phyloP scores from a whole-genome alignment of 257 asterid genomes.

The Cinchona pubescens region DNA sequence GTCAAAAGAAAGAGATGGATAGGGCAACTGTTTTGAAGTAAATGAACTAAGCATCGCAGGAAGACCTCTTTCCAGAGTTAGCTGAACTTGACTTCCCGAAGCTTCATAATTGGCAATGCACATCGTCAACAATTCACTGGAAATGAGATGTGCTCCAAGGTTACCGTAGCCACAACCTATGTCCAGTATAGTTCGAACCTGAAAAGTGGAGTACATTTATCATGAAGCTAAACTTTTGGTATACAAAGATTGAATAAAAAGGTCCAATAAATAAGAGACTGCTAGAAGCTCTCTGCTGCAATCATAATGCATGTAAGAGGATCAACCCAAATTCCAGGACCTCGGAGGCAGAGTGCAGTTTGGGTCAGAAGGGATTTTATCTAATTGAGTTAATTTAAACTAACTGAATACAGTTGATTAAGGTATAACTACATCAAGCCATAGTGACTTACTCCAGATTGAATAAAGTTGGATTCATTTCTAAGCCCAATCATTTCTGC shows the following conservation, averaged over 20 bases:
- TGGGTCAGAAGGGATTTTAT: not conserved
- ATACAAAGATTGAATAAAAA: not conserved
- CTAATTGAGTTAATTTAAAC: not conserved
- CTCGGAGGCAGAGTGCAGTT: not conserved
- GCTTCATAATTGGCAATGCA: conserved; percentile 92
- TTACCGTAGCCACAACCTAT: conserved; percentile 98
- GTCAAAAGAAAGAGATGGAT: conserved; percentile 91
- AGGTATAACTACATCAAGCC: not conserved
- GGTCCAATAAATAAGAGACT: not conserved
- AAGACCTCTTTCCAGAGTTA: conserved; percentile 96
- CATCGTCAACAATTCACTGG: conserved; percentile 74
- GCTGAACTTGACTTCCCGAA: conserved; percentile 98
- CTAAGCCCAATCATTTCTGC: conserved; percentile 94
- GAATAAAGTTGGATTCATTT: conserved; percentile 74
- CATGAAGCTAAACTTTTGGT: not conserved
- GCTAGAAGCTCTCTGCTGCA: not conserved
- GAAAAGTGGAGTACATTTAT: conserved; percentile 29
- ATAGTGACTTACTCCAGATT: conserved; percentile 77
- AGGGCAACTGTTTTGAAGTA: conserved; percentile 82
- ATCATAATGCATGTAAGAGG: not conserved
- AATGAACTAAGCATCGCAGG: conserved; percentile 97
- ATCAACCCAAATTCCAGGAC: not conserved
- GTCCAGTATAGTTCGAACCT: conserved; percentile 86
- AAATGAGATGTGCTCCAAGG: conserved; percentile 88
- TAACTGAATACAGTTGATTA: not conserved